Percentiles rank a stretch among this genome's conserved stretches.
These are phyloP conservation scores for Yamadazyma spencermartinsiae DNA, from an alignment of 1,139 yeast genomes.

Conservation along the genomic window DNA sequence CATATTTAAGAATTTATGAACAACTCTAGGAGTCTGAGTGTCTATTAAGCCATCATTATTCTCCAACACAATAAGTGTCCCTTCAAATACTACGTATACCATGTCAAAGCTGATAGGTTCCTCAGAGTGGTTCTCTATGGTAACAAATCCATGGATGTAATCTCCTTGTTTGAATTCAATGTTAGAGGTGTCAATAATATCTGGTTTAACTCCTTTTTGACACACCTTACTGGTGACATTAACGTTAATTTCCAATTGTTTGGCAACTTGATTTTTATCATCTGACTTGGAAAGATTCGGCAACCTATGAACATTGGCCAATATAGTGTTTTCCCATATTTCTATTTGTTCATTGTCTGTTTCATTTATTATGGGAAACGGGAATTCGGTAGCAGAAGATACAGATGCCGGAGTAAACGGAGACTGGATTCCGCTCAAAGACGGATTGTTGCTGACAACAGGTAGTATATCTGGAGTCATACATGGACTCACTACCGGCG, in stretches of 20 bases:
- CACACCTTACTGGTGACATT: constrained; percentile 43
- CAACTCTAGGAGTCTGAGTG: constrained; percentile 25
- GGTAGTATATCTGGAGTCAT: not conserved
- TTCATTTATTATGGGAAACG: constrained; percentile 17
- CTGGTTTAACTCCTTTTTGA: constrained; percentile 41
- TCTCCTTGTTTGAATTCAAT: constrained; percentile 42
- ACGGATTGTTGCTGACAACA: not conserved
- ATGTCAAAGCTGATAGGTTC: constrained; percentile 38
- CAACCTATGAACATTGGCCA: constrained; percentile 44
- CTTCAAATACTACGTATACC: constrained; percentile 42
- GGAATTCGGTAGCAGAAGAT: constrained; percentile 12
- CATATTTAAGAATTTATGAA: constrained; percentile 43
- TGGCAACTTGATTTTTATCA: constrained; percentile 21
- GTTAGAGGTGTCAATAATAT: constrained; percentile 28
- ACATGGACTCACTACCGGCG: constrained; percentile 28
- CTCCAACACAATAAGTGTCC: constrained; percentile 30
- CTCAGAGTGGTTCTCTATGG: constrained; percentile 32
- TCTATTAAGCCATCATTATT: constrained; percentile 31
- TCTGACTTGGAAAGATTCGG: constrained; percentile 33
- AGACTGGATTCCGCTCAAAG: constrained; percentile 17
- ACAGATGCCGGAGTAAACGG: constrained; percentile 17
- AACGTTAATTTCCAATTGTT: constrained; percentile 32
- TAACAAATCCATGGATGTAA: constrained; percentile 38
- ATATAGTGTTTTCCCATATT: constrained; percentile 45
- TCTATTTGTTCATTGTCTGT: constrained; percentile 29